Evolutionary conservation across 805 yeast species (phyloP), one percentile per base, ranked within the genome.

Genomic region (Cyberlindnera lachancei): DNA sequence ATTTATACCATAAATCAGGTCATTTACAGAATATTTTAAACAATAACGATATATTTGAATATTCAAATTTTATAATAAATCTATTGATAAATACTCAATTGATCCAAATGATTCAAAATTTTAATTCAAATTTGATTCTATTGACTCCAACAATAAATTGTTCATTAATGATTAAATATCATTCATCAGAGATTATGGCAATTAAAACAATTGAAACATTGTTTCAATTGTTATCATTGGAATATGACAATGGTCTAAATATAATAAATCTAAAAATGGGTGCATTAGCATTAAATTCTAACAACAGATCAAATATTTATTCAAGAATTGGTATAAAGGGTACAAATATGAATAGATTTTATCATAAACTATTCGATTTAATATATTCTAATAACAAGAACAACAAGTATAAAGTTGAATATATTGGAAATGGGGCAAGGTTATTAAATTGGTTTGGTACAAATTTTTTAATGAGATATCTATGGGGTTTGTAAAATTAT

Each of bases 1-100:
- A 75, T 44, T 64, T 78, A 35, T 73, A 66, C 45, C 78, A 72
- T 55, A 82, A 84, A 4, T 55, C 73, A 3, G 87, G 86, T 0
- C 84, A 85, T 1, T 59, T 78, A 15, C 85, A 79, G n/a, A n/a
- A n/a, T n/a, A n/a, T n/a, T n/a, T n/a, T n/a, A n/a, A n/a, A n/a
- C n/a, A n/a, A n/a, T n/a, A n/a, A n/a, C n/a, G n/a, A n/a, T n/a
- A n/a, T n/a, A n/a, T n/a, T n/a, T n/a, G 63, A 69, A 12, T 63
- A 74, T 32, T 42, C 73, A 2, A 45, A 66, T 19, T 54, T 70
- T 7, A 74, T 79, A 20, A 46, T 75, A 29, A 67, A 66, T 28
- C 51, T 80, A 18, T 55, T 79, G 21, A 59, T 71, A 4, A 66
- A 66, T 25, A 84, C 84, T 0, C 59, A n/a, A n/a, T n/a, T 79